Percentiles rank a stretch among this genome's conserved stretches.
These are phyloP conservation scores for Ustilago shanxiensis DNA, from an alignment of 1,284 basidiomycete species.

Conservation along the genomic window DNA sequence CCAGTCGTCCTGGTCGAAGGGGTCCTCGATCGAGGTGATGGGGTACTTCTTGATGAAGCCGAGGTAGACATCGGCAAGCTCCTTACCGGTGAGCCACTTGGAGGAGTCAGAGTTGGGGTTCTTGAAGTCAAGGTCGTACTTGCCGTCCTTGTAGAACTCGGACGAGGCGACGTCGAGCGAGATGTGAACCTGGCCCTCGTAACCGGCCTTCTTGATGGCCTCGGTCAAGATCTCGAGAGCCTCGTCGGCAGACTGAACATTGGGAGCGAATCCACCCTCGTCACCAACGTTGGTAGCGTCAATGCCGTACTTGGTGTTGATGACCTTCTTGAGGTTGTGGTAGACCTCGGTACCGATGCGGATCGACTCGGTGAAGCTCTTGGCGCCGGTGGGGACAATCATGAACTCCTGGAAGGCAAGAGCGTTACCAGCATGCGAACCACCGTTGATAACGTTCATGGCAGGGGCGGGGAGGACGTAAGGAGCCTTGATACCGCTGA, in stretches of 20 bases:
- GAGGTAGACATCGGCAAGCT: constrained; percentile 95
- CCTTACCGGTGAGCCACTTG: constrained; percentile 90
- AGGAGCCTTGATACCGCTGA: constrained; percentile 92
- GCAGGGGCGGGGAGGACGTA: constrained; percentile 79
- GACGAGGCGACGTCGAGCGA: constrained; percentile 98
- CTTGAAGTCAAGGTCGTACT: constrained; percentile 99
- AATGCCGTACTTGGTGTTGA: constrained; percentile 98
- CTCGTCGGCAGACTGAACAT: constrained; percentile 96
- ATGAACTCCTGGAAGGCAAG: constrained; percentile 91
- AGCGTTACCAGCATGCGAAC: constrained; percentile 99
- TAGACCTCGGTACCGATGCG: constrained; percentile 99
- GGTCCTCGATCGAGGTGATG: constrained; percentile 90
- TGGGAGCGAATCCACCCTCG: constrained; percentile 99
- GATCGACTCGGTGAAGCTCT: constrained; percentile 94
- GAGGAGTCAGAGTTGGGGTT: constrained; percentile 98
- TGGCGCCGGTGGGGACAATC: constrained; percentile 99
- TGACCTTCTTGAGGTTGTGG: constrained; percentile 99
- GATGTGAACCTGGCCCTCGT: constrained; percentile 98
- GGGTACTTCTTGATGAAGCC: constrained; percentile 71
- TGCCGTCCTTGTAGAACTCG: constrained; percentile 99
- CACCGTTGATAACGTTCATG: constrained; percentile 99
- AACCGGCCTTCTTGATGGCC: constrained; percentile 97
- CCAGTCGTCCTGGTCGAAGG: constrained; percentile 99
- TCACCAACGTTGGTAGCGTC: constrained; percentile 99
- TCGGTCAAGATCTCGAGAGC: constrained; percentile 94